Conservation (phyloP, 768 basidiomycete genomes). For the Astraeus odoratus region DNA sequence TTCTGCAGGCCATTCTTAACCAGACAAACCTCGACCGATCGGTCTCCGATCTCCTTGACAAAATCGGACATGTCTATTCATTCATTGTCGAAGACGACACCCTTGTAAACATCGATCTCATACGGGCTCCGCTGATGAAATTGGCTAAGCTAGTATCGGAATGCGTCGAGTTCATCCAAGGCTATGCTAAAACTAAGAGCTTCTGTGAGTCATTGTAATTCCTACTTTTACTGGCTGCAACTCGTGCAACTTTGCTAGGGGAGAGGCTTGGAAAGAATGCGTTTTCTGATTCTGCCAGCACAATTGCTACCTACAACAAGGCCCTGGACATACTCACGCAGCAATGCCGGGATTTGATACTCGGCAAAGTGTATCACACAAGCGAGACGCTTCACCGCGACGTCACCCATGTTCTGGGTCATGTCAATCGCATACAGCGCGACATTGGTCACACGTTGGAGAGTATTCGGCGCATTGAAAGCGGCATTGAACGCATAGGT, state of each 20-base stretch:
- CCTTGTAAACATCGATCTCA: constrained; percentile 2
- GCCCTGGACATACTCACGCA: background rate
- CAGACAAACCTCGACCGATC: background rate
- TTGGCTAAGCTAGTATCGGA: constrained; percentile 2
- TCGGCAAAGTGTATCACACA: background rate
- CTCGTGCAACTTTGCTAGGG: background rate
- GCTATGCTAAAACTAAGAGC: constrained; percentile 18
- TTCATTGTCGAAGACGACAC: background rate
- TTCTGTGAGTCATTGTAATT: constrained; percentile 9
- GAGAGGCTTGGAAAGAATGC: background rate
- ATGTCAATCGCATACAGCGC: too few relatives aligned
- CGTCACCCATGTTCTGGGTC: too few relatives aligned
- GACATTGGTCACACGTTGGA: background rate
- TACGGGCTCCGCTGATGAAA: constrained; percentile 7
- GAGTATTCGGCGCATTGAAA: background rate
- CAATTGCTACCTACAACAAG: background rate
- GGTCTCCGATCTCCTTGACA: background rate
- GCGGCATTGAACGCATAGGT: background rate
- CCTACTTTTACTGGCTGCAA: too few relatives aligned
- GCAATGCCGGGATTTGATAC: background rate
- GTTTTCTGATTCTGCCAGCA: background rate
- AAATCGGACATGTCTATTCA: background rate
- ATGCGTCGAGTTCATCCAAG: constrained; percentile 22
- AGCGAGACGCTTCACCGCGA: background rate
- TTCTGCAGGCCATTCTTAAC: background rate